These are phyloP conservation scores for Solidago caesia DNA, from an alignment of 129 eudicot species.

Conservation along the genomic window DNA sequence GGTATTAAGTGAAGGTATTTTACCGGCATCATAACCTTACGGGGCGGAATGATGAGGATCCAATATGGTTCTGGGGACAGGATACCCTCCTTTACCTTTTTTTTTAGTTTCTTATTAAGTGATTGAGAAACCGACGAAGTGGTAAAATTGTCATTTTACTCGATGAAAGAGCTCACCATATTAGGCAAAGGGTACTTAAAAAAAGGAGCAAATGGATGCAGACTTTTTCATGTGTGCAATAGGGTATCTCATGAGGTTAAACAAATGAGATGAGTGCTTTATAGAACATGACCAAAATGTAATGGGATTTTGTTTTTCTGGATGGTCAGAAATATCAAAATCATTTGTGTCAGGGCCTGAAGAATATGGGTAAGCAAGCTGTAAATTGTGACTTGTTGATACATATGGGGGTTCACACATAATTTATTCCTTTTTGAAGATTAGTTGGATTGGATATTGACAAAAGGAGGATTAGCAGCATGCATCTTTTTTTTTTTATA, in stretches of 20 bases:
- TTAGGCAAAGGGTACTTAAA: constrained; percentile 11
- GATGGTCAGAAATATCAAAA: constrained; percentile 27
- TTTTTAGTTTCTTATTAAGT: too few relatives aligned
- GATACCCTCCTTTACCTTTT: too few relatives aligned
- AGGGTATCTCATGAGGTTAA: constrained; percentile 7
- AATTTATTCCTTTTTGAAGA: constrained; percentile 27
- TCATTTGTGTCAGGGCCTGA: constrained; percentile 19
- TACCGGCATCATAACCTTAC: too few relatives aligned
- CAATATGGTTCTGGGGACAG: too few relatives aligned
- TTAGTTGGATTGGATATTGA: constrained; percentile 20
- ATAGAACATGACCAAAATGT: constrained; percentile 20
- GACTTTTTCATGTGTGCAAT: constrained; percentile 16
- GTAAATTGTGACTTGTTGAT: constrained; percentile 29
- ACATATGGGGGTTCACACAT: constrained; percentile 21
- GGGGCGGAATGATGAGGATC: too few relatives aligned
- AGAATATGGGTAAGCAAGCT: constrained; percentile 33
- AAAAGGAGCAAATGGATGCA: not conserved
- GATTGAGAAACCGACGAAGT: not conserved
- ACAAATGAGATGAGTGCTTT: constrained; percentile 12
- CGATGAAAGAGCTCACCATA: not conserved
- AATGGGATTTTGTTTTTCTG: constrained; percentile 23
- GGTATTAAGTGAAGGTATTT: too few relatives aligned
- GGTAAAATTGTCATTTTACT: not conserved
- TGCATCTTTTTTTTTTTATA: constrained; percentile 18
- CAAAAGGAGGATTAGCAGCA: constrained; percentile 24